phyloP scores from a whole-genome alignment of 352 stramenopile genomes.

The Globisporangium perplexum region DNA sequence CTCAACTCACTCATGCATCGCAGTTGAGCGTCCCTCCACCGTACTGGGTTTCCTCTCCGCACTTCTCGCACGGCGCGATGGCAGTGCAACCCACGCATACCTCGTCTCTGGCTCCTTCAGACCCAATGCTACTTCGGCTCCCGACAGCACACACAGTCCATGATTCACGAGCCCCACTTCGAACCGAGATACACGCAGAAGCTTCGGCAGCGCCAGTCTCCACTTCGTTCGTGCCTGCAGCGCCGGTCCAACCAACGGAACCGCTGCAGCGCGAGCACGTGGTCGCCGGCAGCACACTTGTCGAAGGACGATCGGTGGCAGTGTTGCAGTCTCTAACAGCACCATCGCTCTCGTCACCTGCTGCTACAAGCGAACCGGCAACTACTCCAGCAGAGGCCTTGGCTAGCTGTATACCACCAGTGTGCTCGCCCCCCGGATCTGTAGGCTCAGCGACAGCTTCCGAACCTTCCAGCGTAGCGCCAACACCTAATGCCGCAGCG shows the following conservation, averaged over 20 bases:
- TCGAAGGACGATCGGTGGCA: no score
- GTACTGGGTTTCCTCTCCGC: constrained; percentile 10
- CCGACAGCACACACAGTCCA: neutral
- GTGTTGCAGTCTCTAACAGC: no score
- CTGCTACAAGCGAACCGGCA: neutral
- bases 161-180: neutral
- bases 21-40: constrained; percentile 1
- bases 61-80: neutral
- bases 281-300: no score
- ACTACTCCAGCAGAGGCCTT: neutral
- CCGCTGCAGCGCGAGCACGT: neutral
- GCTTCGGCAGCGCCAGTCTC: neutral
- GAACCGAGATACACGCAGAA: no score
- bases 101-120: neutral
- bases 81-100: neutral
- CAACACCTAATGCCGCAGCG: neutral
- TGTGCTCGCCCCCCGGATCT: no score
- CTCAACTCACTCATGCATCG: constrained; percentile 12
- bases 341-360: no score
- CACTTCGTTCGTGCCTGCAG: no score
- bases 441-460: no score
- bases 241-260: neutral
- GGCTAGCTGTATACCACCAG: neutral
- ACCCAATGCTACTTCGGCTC: neutral
- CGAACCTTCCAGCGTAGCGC: neutral